phyloP scores from a whole-genome alignment of 345 rosid species.

The Brassica incana region DNA sequence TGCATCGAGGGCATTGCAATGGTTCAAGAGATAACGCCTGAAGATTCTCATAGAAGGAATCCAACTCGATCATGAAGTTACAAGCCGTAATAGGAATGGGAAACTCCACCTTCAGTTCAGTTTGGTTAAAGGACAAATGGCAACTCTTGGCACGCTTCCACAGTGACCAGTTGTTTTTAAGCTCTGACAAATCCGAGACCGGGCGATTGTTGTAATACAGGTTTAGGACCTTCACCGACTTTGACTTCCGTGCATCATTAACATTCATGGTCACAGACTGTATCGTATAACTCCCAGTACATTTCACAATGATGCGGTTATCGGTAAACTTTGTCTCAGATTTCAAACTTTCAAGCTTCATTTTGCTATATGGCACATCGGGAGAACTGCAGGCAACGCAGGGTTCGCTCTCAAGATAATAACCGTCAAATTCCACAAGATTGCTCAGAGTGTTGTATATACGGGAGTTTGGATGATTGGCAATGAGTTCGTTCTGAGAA shows the following conservation, averaged over 20 bases:
- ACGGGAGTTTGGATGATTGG: slow-evolving; percentile 98
- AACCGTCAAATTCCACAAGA: slow-evolving; percentile 97
- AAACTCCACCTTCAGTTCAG: slow-evolving; percentile 94
- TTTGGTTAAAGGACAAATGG: slow-evolving; percentile 95
- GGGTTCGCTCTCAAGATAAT: slow-evolving; percentile 98
- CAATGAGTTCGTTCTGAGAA: slow-evolving; percentile 93
- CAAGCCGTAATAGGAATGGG: slow-evolving; percentile 99
- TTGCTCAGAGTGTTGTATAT: slow-evolving; percentile 88
- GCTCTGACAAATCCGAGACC: slow-evolving; percentile 90
- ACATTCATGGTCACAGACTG: slow-evolving; percentile 98
- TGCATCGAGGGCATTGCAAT: slow-evolving; percentile 98
- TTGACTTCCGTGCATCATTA: slow-evolving; percentile 96
- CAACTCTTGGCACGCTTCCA: slow-evolving; percentile 99
- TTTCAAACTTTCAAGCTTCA: slow-evolving; percentile 96
- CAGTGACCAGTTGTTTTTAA: slow-evolving; percentile 94
- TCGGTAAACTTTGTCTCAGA: slow-evolving; percentile 98
- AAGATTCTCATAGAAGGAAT: slow-evolving; percentile 98
- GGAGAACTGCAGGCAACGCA: slow-evolving; percentile 99
- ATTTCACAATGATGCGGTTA: slow-evolving; percentile 94
- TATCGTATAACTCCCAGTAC: slow-evolving; percentile 97
- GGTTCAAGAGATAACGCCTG: slow-evolving; percentile 98
- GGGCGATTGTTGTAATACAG: slow-evolving; percentile 96
- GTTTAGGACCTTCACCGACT: slow-evolving; percentile 95
- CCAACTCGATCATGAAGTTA: slow-evolving; percentile 98
- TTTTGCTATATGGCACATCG: slow-evolving; percentile 95